phyloP scores from a whole-genome alignment of 2,329 filamentous ascomycete genomes.

The Fusarium drepaniforme region DNA sequence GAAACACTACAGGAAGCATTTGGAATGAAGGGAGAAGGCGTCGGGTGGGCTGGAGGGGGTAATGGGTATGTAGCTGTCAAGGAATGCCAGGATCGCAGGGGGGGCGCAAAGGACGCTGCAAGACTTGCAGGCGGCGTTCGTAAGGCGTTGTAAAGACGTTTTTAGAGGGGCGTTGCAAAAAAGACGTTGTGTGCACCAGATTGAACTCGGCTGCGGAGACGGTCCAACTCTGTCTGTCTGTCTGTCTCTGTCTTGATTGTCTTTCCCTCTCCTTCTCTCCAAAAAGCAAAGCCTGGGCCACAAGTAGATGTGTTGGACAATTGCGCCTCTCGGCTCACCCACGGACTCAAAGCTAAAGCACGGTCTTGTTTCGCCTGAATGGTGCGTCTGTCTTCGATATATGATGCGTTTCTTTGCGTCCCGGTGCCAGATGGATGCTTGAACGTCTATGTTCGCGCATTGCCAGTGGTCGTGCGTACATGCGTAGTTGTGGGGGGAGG shows the following conservation, averaged over 20 bases:
- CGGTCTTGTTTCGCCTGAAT: conserved; percentile 31
- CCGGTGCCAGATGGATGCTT: conserved; percentile 10
- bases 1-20: conserved; percentile 33
- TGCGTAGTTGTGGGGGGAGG: conserved; percentile 28
- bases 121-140: conserved; percentile 4
- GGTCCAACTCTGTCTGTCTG: conserved; percentile 7
- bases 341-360: conserved; percentile 7
- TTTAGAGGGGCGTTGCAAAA: conserved; percentile 8
- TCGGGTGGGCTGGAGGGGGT: conserved; percentile 31
- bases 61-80: conserved; percentile 19
- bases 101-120: conserved; percentile 27
- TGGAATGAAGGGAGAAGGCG: conserved; percentile 46
- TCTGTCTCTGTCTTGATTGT: neutral
- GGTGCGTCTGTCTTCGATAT: conserved; percentile 18
- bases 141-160: conserved; percentile 18
- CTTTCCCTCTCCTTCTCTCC: neutral
- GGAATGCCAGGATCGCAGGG: conserved; percentile 40
- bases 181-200: neutral
- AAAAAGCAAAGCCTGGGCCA: conserved; percentile 1
- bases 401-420: conserved; percentile 30
- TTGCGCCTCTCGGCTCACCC: conserved; percentile 6
- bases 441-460: conserved; percentile 21
- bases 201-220: conserved; percentile 25
- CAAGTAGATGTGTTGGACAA: neutral
- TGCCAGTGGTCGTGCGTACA: conserved; percentile 23